Base-by-base conservation (phyloP, 31 red algal species). In the Endocladia muricata region DNA sequence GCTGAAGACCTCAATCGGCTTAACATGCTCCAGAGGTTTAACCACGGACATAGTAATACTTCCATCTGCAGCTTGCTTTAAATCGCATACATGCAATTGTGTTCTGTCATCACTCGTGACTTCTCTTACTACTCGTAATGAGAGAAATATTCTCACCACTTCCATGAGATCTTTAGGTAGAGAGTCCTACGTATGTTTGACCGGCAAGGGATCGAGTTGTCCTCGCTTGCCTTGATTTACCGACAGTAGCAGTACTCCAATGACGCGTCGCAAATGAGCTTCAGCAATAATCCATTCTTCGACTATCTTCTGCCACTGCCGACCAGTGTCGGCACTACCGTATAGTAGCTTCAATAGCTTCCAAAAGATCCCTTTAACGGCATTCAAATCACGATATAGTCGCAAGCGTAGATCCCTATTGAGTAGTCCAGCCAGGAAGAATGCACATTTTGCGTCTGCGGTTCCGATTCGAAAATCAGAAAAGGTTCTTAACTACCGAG, bases 101-200 rank as follows among this genome's bases (percentile, higher is more conserved):
- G 9, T 32, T 0, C 8, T 48, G 9, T 40, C 19, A n/a, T 41
- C 35, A 30, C 15, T 29, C 29, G 38, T n/a, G 19, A 59, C 21
- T 23, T 71, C n/a, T n/a, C n/a, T n/a, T n/a, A n/a, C n/a, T 60
- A 0, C 66, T 41, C 15, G 68, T 4, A 8, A 13, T 49, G 33
- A 71, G 72, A 9, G 31, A 42, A 82, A 82, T 4, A 4, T 9
- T 13, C 72, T 43, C 3, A 72, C 41, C 26, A 41, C 30, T 29
- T 32, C 48, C 13, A 33, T 52, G 19, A 22, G 3, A 13, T 66
- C 66, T 15, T 0, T 31, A 4, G 72, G 0, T 4, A 82, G 1
- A 47, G 72, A 61, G 41, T 82, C 66, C 33, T 82, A 38, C 11
- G 61, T 80, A 13, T 68, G 23, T 43, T 82, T 72, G n/a, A 52